Conservation (phyloP, 2,329 filamentous ascomycete species). For the Stachybotrys elegans region DNA sequence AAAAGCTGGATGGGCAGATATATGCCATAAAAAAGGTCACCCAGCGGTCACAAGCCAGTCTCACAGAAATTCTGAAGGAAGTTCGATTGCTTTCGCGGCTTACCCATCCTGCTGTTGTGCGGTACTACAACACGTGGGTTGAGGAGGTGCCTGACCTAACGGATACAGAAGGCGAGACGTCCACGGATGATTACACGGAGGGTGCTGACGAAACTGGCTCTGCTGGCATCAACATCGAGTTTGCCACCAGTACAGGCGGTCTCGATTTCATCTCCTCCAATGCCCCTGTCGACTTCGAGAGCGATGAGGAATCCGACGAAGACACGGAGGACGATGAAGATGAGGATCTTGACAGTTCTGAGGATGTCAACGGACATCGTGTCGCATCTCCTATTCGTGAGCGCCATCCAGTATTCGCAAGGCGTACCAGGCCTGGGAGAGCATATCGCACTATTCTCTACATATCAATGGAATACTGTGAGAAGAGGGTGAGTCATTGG, state of each 20-base stretch:
- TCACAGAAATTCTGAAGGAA: conserved; percentile 79
- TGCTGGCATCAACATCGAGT: conserved; percentile 45
- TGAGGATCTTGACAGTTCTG: conserved; percentile 38
- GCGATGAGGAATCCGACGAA: conserved; percentile 44
- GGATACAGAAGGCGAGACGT: conserved; percentile 53
- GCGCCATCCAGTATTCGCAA: conserved; percentile 19
- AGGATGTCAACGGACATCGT: conserved; percentile 22
- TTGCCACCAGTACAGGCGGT: conserved; percentile 69
- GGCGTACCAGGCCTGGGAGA: conserved; percentile 37
- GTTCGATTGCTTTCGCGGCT: conserved; percentile 87
- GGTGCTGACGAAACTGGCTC: conserved; percentile 33
- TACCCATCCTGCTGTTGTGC: conserved; percentile 80
- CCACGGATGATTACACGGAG: conserved; percentile 41
- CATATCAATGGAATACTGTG: conserved; percentile 99
- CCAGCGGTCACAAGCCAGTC: conserved; percentile 69
- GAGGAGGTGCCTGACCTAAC: conserved; percentile 59
- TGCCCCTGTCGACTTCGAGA: conserved; percentile 73
- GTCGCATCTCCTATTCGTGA: conserved; percentile 24
- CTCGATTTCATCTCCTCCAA: conserved; percentile 92
- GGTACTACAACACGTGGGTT: conserved; percentile 94
- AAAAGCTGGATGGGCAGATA: conserved; percentile 87
- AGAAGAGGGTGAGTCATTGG: conserved; percentile 62
- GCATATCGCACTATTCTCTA: conserved; percentile 73
- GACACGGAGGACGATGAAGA: conserved; percentile 42
- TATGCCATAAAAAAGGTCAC: conserved; percentile 98